Evolutionary conservation across 2,329 filamentous ascomycete species (phyloP).

Genomic region (Coniochaeta hoffmannii): DNA sequence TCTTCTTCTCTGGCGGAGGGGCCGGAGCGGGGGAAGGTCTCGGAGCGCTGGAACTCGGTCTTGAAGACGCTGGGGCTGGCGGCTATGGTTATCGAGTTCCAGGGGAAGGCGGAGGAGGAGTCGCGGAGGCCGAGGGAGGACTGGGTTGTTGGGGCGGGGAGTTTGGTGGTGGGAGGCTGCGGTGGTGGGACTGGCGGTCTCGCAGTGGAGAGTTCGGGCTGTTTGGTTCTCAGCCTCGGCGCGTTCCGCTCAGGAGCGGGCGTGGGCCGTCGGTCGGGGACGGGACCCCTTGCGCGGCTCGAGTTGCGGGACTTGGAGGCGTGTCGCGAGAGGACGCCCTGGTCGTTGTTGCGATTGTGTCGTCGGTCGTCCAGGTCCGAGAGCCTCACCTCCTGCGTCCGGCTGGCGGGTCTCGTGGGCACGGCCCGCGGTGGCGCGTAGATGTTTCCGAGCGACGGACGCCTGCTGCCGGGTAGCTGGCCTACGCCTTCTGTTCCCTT

Average conservation of each 20-base stretch:
- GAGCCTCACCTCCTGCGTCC: slow-evolving; percentile 1
- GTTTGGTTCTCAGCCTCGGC: neutral
- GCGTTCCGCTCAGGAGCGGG: neutral
- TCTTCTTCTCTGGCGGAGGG: no score
- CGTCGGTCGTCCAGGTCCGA: neutral
- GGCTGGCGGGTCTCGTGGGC: neutral
- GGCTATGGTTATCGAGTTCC: slow-evolving; percentile 13
- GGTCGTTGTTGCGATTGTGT: neutral
- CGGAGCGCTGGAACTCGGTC: neutral
- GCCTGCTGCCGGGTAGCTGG: neutral
- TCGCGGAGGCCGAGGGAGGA: neutral
- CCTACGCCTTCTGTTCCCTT: neutral
- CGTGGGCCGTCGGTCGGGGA: neutral
- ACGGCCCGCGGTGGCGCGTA: neutral
- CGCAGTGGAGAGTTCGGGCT: neutral
- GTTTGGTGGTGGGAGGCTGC: no score
- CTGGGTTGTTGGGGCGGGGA: no score
- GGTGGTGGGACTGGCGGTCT: neutral
- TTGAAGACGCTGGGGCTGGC: slow-evolving; percentile 15
- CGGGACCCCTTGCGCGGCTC: neutral
- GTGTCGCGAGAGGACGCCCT: neutral
- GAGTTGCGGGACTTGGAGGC: neutral
- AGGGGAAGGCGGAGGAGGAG: neutral
- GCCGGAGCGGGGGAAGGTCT: neutral
- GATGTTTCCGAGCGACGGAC: neutral